Evolutionary conservation across 805 yeast species (phyloP), one percentile per base, ranked within the genome.

Genomic region (Starmerella sp.): DNA sequence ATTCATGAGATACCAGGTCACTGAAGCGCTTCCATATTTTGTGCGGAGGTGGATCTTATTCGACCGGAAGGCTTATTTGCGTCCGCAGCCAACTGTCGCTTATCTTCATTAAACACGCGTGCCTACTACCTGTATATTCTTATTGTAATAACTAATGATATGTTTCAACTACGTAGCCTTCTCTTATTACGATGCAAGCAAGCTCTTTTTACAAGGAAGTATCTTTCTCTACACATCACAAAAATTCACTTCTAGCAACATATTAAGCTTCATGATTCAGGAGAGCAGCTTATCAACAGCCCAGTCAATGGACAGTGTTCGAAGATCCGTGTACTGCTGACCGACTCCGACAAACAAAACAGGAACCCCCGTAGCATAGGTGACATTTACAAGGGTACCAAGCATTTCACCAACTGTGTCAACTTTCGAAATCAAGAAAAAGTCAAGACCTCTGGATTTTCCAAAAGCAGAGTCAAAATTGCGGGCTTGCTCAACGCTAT

Each of bases 331-430:
- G 65, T 91, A 91, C 2, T 95, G 91, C 73, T 91, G 98, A 11
- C 98, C 98, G 3, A 90, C 88, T 37, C 98, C 98, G 52, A 91
- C 93, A 69, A 93, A 93, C 60, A 91, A 74, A 38, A 91, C 93
- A 0, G 98, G 98, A 28, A 91, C 93, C 35, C 90, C 87, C 0
- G 97, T 93, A 5, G 96, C 90, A 74, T 86, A 86, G 1, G 95
- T 96, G 95, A 91, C 87, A 68, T 93, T 93, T 30, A 91, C 96
- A 87, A 91, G 86, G 1, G 96, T 83, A 29, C 98, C 98, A 45
- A 91, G 83, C 79, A 91, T 77, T 64, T 89, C 96, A 34, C 97
- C 98, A 32, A 91, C 98, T 0, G 98, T 93, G 67, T 91, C 98
- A 64, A 96, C 93, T 68, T 91, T 91, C 49, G 95, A 85, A 39